Base-by-base conservation (phyloP, 2,329 filamentous ascomycete species). In the Aspergillus cejpii region DNA sequence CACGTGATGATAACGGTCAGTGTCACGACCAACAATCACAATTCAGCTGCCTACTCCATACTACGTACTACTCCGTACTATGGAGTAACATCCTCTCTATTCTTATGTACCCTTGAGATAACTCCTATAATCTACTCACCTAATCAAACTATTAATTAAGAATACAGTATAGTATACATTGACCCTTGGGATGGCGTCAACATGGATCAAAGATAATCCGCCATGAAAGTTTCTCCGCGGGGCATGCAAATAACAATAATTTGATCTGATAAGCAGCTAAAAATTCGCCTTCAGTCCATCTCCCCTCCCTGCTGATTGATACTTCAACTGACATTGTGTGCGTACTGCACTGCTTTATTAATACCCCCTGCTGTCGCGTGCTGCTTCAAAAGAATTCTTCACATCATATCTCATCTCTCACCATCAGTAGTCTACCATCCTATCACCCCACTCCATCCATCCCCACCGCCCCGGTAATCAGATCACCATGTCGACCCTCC, bases 401-500 rank as follows among this genome's bases (percentile, higher is more conserved):
- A n/a, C n/a, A n/a, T n/a, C n/a, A n/a, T 15, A 24, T 34, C 28
- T 21, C 37, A 5, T 39, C 12, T 11, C 15, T 36, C 10, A 8
- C 12, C 3, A n/a, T 19, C 27, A 34, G 24, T 37, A n/a, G 15
- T 6, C 57, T 74, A 83, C 37, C 77, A 78, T 57, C 85, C 81
- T 82, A 80, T 76, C 44, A 20, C 21, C 38, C 17, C n/a, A 20
- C 24, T 17, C 17, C 15, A 27, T 14, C n/a, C 8, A 11, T 43
- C 49, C 38, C 31, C 23, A 8, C 14, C 31, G 31, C 8, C 10
- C 10, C 31, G 31, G 17, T 12, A 19, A 20, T 29, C 10, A 29
- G 20, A 39, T 44, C 46, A 72, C 55, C 51, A 90, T 90, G 85
- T 87, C 85, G 54, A 81, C 79, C 47, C 80, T 96, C 61, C 79